Evolutionary conservation across 2,329 filamentous ascomycete species (phyloP), one percentile per base, ranked within the genome.

Genomic region (Chrysoporthe cubensis): DNA sequence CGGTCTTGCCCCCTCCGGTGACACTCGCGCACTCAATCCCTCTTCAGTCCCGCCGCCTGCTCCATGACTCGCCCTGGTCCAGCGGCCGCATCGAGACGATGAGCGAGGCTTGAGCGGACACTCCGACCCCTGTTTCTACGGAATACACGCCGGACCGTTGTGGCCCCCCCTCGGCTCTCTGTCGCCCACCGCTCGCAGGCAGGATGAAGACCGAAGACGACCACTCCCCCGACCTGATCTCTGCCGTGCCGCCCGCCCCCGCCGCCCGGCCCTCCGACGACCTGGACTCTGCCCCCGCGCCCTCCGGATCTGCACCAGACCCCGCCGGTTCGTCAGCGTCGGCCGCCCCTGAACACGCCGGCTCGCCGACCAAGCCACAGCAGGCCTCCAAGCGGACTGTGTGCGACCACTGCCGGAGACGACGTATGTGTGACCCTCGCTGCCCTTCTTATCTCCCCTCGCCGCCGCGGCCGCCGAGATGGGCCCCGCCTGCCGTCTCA

Each of bases 371-470:
- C 50, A 69, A 46, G 62, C 40, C 62, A 62, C 66, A 62, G 42
- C 52, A 57, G 52, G 9, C 11, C 43, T 54, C 72, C 37, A 78
- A 77, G 69, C 77, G 80, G 48, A 82, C 77, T 42, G 81, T 83
- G 44, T 83, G 81, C 72, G 81, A 83, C 69, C 80, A 83, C 70
- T 83, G 81, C 72, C 78, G 81, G 64, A 74, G 79, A 71, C 76
- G 81, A 71, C 75, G 81, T 81, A 77, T 70, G 80, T 67, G 48
- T 68, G 43, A 63, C 76, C 50, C 37, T 62, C 37, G 48, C 59
- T 44, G 56, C 58, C 54, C 40, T 56, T 54, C 14, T 57, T 44
- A 58, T 21, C 32, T n/a, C 42, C 21, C 14, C n/a, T 32, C 18
- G 32, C 32, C 63, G 11, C 37, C 21, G 40, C 13, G 16, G 6